A percentile compares a stretch with the other conserved stretches of the same genome.
Conservation (phyloP, 257 asterid species). For the Agastache rugosa region DNA sequence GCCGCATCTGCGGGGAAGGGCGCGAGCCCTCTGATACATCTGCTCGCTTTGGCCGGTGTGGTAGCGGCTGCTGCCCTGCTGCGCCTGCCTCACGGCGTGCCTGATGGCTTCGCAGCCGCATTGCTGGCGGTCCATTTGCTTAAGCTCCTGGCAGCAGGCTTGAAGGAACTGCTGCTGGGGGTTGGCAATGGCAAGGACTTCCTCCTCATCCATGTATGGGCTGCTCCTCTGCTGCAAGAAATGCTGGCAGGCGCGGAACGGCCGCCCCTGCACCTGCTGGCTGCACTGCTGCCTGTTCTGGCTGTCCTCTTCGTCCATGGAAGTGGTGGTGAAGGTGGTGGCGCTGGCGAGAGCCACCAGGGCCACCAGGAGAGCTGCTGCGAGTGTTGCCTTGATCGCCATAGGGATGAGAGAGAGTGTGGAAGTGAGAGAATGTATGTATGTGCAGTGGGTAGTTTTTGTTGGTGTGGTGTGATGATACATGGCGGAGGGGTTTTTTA, state of each 20-base stretch:
- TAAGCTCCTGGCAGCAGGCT: slow-evolving; percentile 48
- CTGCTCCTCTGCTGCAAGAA: slow-evolving; percentile 31
- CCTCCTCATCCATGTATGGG: background rate
- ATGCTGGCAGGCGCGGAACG: slow-evolving; percentile 44
- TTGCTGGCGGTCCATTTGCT: slow-evolving; percentile 25
- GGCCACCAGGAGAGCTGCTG: slow-evolving; percentile 49
- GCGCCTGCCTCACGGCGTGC: slow-evolving; percentile 28
- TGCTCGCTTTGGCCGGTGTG: slow-evolving; percentile 13
- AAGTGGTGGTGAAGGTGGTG: slow-evolving; percentile 47
- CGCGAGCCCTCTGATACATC: slow-evolving; percentile 39
- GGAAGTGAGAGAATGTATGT: background rate
- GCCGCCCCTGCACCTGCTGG: slow-evolving; percentile 38
- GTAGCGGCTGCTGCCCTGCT: background rate
- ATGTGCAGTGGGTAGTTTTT: background rate
- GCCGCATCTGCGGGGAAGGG: slow-evolving; percentile 45
- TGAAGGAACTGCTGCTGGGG: background rate
- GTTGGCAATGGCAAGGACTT: background rate
- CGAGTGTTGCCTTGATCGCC: slow-evolving; percentile 42
- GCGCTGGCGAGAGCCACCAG: slow-evolving; percentile 45
- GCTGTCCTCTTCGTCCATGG: slow-evolving; percentile 32
- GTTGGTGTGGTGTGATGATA: background rate
- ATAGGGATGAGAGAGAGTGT: slow-evolving; percentile 5
- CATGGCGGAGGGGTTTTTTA: slow-evolving; percentile 26
- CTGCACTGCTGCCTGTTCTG: slow-evolving; percentile 35
- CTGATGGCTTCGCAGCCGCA: slow-evolving; percentile 55